phyloP scores from a whole-genome alignment of 1,284 basidiomycete genomes.

The Trametes pubescens region DNA sequence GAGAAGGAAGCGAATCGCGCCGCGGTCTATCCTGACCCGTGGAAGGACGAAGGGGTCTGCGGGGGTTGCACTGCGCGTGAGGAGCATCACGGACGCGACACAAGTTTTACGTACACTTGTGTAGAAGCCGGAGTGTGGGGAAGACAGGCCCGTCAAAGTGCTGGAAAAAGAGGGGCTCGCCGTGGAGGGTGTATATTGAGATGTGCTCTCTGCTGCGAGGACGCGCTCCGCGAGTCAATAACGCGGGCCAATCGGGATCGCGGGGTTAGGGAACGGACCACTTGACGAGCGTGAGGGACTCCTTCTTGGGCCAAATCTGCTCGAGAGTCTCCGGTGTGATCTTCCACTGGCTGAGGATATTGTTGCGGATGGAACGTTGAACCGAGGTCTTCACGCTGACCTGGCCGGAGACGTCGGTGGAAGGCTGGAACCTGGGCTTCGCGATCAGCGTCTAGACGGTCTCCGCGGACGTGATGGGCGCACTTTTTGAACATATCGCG shows the following conservation, averaged over 20 bases:
- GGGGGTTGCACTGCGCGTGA: conserved; percentile 18
- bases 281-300: conserved; percentile 91
- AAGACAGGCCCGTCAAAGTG: conserved; percentile 95
- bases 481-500: conserved; percentile 66
- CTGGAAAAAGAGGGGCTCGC: conserved; percentile 94
- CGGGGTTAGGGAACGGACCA: conserved; percentile 69
- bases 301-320: conserved; percentile 98
- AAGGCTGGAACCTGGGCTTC: conserved; percentile 76
- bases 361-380: conserved; percentile 87
- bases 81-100: conserved; percentile 13
- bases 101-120: conserved; percentile 76
- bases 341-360: conserved; percentile 87
- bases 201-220: conserved; percentile 89
- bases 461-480: conserved; percentile 14
- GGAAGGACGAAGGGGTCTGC: conserved; percentile 92
- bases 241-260: conserved; percentile 25
- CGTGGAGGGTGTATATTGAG: conserved; percentile 89
- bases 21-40: conserved; percentile 91
- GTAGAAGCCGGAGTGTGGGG: conserved; percentile 89
- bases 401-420: conserved; percentile 90
- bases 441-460: conserved; percentile 15
- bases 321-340: conserved; percentile 86
- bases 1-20: conserved; percentile 97
- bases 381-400: conserved; percentile 97
- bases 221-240: conserved; percentile 16